These are phyloP conservation scores for Picochlorum sp. DNA, from an alignment of 139 green algal genomes.

Conservation along the genomic window DNA sequence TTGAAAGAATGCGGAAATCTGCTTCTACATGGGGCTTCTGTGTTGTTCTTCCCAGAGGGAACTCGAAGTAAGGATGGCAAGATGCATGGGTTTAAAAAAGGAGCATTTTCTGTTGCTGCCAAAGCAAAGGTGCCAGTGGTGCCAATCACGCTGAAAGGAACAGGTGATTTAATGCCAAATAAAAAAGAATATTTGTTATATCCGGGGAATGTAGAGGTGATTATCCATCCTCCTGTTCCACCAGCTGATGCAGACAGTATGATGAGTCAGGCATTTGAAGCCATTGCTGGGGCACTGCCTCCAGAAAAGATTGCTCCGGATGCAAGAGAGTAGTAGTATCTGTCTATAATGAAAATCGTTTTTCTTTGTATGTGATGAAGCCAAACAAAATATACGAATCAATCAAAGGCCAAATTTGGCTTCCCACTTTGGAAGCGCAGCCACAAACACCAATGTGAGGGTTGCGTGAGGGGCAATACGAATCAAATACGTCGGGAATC, in stretches of 20 bases:
- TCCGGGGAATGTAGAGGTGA: conserved; percentile 37
- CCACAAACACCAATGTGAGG: conserved; percentile 86
- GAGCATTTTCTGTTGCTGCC: conserved; percentile 87
- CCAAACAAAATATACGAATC: neutral
- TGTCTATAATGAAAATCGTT: neutral
- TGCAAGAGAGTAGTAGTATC: neutral
- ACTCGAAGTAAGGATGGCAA: conserved; percentile 55
- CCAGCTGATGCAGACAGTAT: conserved; percentile 20
- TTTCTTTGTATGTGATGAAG: neutral
- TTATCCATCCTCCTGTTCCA: conserved; percentile 21
- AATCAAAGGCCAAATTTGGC: conserved; percentile 69
- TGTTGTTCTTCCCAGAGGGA: conserved; percentile 91
- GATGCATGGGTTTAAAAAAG: conserved; percentile 81
- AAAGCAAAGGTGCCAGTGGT: conserved; percentile 81
- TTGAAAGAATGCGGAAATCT: conserved; percentile 75
- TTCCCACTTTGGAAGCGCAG: conserved; percentile 67
- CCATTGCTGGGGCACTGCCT: conserved; percentile 16
- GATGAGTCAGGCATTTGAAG: conserved; percentile 9
- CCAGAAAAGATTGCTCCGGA: conserved; percentile 13
- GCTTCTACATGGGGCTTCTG: conserved; percentile 57
- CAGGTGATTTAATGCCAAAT: conserved; percentile 80
- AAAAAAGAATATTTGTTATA: conserved; percentile 66
- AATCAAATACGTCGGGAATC: conserved; percentile 91
- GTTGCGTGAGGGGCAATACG: conserved; percentile 88
- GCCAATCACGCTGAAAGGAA: conserved; percentile 84